Evolutionary conservation across 1,139 yeast genomes (phyloP).

Genomic region (Ashbya aceris): DNA sequence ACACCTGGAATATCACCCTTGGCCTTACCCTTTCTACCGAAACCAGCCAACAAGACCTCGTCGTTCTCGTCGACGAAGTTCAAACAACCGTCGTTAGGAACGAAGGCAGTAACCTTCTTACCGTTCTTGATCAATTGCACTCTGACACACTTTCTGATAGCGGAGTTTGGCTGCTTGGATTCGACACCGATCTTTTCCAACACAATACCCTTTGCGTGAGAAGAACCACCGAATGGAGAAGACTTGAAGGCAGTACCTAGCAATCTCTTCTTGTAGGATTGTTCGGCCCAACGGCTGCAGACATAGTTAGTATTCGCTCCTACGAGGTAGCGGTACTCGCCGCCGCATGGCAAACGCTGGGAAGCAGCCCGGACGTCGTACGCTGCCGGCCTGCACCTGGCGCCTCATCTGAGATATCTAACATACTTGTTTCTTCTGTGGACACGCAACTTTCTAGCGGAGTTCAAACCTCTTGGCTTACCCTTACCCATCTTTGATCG

Average conservation of each 20-base stretch:
- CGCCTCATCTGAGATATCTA: conserved; percentile 4
- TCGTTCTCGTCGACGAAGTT: conserved; percentile 99
- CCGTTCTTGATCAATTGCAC: conserved; percentile 99
- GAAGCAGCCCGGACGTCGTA: too few relatives aligned
- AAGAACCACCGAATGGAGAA: conserved; percentile 99
- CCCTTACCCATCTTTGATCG: conserved; percentile 34
- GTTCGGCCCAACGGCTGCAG: conserved; percentile 94
- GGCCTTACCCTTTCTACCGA: conserved; percentile 99
- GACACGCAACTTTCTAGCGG: conserved; percentile 99
- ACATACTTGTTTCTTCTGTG: conserved; percentile 94
- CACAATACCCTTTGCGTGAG: conserved; percentile 99
- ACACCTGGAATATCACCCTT: conserved; percentile 99
- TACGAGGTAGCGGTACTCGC: neutral
- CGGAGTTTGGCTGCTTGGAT: conserved; percentile 99
- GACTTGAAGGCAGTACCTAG: conserved; percentile 99
- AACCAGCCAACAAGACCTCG: conserved; percentile 98
- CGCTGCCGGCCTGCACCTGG: too few relatives aligned
- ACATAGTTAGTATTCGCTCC: conserved; percentile 14
- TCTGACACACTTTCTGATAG: conserved; percentile 99
- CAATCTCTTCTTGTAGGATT: conserved; percentile 95
- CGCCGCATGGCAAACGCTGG: too few relatives aligned
- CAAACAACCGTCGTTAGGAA: conserved; percentile 99
- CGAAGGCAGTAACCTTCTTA: conserved; percentile 99
- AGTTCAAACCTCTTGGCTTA: conserved; percentile 68
- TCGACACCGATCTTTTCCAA: conserved; percentile 99